phyloP scores from a whole-genome alignment of 2,329 filamentous ascomycete genomes.

The Aspergillus bombycis region DNA sequence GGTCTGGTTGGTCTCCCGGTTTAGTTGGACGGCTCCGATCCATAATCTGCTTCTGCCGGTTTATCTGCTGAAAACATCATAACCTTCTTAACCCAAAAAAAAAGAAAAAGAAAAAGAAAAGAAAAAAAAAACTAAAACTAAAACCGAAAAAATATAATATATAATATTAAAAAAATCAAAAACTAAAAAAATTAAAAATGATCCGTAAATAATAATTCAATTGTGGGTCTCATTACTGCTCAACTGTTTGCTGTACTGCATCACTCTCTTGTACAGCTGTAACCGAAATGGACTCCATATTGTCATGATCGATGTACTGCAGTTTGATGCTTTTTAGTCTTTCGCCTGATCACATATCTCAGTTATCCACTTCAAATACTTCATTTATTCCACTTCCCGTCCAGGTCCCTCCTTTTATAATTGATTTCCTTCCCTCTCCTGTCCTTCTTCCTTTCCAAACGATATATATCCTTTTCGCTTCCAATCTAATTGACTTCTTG shows the following conservation, averaged over 20 bases:
- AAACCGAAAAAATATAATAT: neutral
- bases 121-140: too few relatives aligned
- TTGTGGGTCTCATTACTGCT: constrained; percentile 35
- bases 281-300: constrained; percentile 35
- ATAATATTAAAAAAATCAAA: neutral
- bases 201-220: constrained; percentile 9
- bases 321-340: constrained; percentile 34
- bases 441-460: constrained; percentile 12
- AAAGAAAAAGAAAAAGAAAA: constrained; percentile 18
- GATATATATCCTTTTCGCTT: constrained; percentile 4
- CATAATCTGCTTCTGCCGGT: constrained; percentile 16
- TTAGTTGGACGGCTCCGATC: constrained; percentile 32
- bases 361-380: constrained; percentile 36
- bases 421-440: constrained; percentile 16
- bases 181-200: neutral
- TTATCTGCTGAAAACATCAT: constrained; percentile 24
- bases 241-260: constrained; percentile 41
- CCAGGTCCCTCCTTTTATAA: constrained; percentile 19
- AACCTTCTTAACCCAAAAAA: constrained; percentile 21
- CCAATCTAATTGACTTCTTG: constrained; percentile 12
- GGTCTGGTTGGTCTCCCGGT: constrained; percentile 19
- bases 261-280: constrained; percentile 39
- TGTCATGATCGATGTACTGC: constrained; percentile 28
- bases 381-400: constrained; percentile 35
- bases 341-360: constrained; percentile 39